These are phyloP conservation scores for Trichosporon ovoides DNA, from an alignment of 1,284 basidiomycete genomes.

Conservation along the genomic window DNA sequence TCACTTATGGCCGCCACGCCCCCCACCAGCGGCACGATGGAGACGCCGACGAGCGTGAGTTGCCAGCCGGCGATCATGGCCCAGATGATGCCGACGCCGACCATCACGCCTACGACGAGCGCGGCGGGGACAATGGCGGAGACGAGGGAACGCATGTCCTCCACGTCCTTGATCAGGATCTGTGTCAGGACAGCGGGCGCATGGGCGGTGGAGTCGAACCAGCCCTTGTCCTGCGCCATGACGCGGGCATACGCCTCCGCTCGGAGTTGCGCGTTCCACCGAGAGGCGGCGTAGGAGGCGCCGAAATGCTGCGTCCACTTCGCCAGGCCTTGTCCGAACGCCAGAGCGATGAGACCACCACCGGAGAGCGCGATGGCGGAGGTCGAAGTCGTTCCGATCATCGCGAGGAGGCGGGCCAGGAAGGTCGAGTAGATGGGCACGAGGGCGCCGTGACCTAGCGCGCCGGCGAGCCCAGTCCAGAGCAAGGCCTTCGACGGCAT, in stretches of 20 bases:
- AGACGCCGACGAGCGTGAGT: slow-evolving; percentile 83
- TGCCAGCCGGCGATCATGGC: slow-evolving; percentile 85
- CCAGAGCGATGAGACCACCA: slow-evolving; percentile 59
- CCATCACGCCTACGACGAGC: slow-evolving; percentile 72
- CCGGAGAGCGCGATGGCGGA: slow-evolving; percentile 59
- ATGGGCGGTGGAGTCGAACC: slow-evolving; percentile 73
- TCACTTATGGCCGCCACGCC: slow-evolving; percentile 57
- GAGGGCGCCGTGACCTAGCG: slow-evolving; percentile 68
- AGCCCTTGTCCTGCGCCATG: slow-evolving; percentile 78
- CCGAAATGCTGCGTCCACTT: slow-evolving; percentile 68
- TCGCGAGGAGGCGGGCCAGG: slow-evolving; percentile 73
- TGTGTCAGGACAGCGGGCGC: slow-evolving; percentile 65
- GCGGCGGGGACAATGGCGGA: slow-evolving; percentile 68
- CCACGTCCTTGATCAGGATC: slow-evolving; percentile 79
- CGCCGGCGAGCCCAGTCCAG: slow-evolving; percentile 61
- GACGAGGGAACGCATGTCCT: slow-evolving; percentile 78
- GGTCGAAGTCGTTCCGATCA: slow-evolving; percentile 66
- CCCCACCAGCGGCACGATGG: slow-evolving; percentile 78
- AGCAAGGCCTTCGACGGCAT: slow-evolving; percentile 70
- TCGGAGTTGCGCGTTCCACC: slow-evolving; percentile 71
- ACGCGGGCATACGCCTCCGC: slow-evolving; percentile 58
- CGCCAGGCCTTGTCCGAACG: slow-evolving; percentile 68
- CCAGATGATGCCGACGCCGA: slow-evolving; percentile 77
- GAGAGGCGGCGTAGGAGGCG: slow-evolving; percentile 67
- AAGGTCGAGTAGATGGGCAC: slow-evolving; percentile 89